Base-by-base conservation (phyloP, 805 yeast species). In the Candida nonsorbophila region DNA sequence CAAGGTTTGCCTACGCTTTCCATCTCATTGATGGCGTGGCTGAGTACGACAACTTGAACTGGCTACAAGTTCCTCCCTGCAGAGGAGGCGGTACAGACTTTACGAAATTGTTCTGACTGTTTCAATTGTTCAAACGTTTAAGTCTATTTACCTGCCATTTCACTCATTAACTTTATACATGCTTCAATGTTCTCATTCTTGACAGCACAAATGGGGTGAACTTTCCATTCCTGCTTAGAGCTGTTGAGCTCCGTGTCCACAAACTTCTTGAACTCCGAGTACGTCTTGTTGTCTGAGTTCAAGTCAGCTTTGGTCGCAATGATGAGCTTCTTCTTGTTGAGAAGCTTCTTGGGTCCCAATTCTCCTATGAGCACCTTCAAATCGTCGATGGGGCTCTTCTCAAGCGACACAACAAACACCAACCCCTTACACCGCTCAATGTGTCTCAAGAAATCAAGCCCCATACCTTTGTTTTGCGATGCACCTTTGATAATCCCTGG, bases 401-500 rank as follows among this genome's bases (percentile, higher is more conserved):
- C 95, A 13, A 92, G 62, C 5, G 85, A 81, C 3, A 90, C 60
- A 4, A 92, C 95, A 59, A 90, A 86, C 4, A 83, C 94, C 32
- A 92, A 57, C 0, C 96, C 95, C 10, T 82, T 81, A 4, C 95
- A 83, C 40, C 98, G 70, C 55, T 92, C 97, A 26, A 92, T 77
- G 52, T 92, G 98, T 32, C 96, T 70, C 39, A 92, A 59, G 53
- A 92, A 92, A 38, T 87, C 96, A 27, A 86, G 65, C 0, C 98
- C 98, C 84, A 92, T 79, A 2, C 98, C 98, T 50, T 72, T 79
- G 49, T 88, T 84, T 27, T 76, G 61, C 6, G 77, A 71, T 0
- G 98, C 97, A 5, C 95, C 97, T 52, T 78, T 71, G 36, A 92
- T 83, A 25, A 92, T 82, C 5, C 98, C 98, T 0, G 98, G 98